Base-by-base conservation (phyloP, 1,284 basidiomycete species). In the Sanghuangporus baumii region DNA sequence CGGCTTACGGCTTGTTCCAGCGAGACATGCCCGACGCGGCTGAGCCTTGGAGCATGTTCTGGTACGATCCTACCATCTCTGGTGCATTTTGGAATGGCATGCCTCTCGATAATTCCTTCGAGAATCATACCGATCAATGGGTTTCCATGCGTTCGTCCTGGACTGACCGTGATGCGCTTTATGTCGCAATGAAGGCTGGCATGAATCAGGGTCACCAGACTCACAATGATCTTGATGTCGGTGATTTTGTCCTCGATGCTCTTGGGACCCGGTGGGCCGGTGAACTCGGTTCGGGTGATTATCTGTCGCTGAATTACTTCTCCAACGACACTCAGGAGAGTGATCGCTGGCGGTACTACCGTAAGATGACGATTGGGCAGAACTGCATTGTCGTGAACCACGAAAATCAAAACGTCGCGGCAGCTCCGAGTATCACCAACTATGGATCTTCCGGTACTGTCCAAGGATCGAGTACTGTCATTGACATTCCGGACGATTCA, bases 41-140 rank as follows among this genome's bases (percentile, higher is more conserved):
- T 18, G 96, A 99, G 67, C 96, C 96, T 0, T 94, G 89, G 85
- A 87, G 86, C 71, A 96, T 99, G 93, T 96, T 99, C 81, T 99
- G 94, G 94, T 99, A 98, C 75, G 82, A 98, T 73, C 87, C 94
- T 11, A 79, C 84, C 4, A 83, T 88, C 56, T 76, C 79, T 18
- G 96, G 96, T 62, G 93, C 93, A 55, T 99, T 91, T 82, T 98
- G 94, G 95, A 87, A 95, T 71, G 88, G 86, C 55, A 75, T 90
- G 52, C 74, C 89, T 1, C 82, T 98, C 55, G 96, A 99, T 77
- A 79, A 83, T 66, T 87, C 88, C 79, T 98, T 95, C 76, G 78
- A 85, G 69, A 83, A 87, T 67, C 69, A 69, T 20, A 74, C 82
- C 47, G 87, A 88, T 68, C 88, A 90, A 69, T 99, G 96, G 96